Evolutionary conservation across 495 filamentous ascomycete species (phyloP), one percentile per base, ranked within the genome.

Genomic region (Choiromyces venosus): DNA sequence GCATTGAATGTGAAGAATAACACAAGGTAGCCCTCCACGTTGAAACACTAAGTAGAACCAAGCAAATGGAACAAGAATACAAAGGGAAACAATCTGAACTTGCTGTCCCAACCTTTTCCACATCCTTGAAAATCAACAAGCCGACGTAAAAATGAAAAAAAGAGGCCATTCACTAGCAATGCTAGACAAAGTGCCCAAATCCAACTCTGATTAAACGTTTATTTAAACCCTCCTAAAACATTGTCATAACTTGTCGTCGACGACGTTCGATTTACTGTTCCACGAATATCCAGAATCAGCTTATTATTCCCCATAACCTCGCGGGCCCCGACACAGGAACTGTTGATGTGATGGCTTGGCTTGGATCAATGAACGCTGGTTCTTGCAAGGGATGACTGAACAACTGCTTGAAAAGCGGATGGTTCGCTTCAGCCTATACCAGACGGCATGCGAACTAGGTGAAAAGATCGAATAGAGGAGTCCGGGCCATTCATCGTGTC

Each of bases 221-320:
- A 61, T 14, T 29, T 29, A 61, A 61, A 33, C 52, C 52, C 52
- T 14, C 52, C 52, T 12, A 29, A 61, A 61, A 61, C 25, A 33
- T 61, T 61, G 52, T 29, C 52, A 61, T 61, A 61, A 33, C 12
- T 61, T 61, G 12, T 61, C 52, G 40, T 18, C 67, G 35, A 56
- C 33, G 70, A 38, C 64, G 56, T 78, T 71, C 73, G 69, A 56
- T 80, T 80, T 80, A 80, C 79, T 80, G 68, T 61, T 42, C 21
- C 40, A 70, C 39, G 46, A 71, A 29, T 65, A 75, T 69, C 38
- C 65, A 68, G 36, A 71, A 73, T 80, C 72, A 80, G 79, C 67
- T 74, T 68, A 80, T 70, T 73, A 80, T 80, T 75, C 79, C 78
- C 78, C 78, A 80, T 61, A 80, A 66, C 44, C 71, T 80, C 40